Evolutionary conservation across 163 green algal genomes (phyloP).

Genomic region (Prototheca cutis): DNA sequence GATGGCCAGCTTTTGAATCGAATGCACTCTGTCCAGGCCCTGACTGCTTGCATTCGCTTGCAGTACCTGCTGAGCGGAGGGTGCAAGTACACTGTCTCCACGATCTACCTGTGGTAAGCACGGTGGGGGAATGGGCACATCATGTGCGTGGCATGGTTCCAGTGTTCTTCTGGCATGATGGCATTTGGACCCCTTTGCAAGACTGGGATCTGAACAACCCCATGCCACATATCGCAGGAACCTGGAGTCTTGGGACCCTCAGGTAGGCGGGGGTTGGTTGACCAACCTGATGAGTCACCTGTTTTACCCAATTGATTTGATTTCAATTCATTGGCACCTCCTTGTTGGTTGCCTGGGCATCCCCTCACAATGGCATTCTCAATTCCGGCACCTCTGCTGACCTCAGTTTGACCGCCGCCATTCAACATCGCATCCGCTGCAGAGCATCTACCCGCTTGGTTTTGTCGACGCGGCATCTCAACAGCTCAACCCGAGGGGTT

Average conservation of each 20-base stretch:
- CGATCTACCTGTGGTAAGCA: constrained; percentile 5
- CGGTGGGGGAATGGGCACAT: background rate
- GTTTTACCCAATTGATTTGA: too few relatives aligned
- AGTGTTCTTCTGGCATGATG: too few relatives aligned
- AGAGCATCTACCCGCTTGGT: constrained; percentile 3
- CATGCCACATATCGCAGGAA: background rate
- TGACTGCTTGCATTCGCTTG: too few relatives aligned
- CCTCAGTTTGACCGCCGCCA: too few relatives aligned
- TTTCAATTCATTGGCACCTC: too few relatives aligned
- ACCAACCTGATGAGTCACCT: too few relatives aligned
- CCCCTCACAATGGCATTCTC: too few relatives aligned
- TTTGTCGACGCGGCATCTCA: background rate
- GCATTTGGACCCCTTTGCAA: too few relatives aligned
- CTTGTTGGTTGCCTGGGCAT: too few relatives aligned
- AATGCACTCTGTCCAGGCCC: background rate
- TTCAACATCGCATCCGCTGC: background rate
- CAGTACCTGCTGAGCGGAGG: constrained; percentile 4
- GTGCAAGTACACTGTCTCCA: background rate
- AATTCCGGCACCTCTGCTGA: background rate
- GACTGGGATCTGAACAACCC: background rate
- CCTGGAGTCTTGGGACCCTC: constrained; percentile 8
- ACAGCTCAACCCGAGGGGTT: background rate
- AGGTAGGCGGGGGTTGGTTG: background rate
- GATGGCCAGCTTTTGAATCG: background rate
- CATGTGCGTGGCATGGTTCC: background rate